Conservation (phyloP, 352 stramenopile genomes). For the Globisporangium splendens region DNA sequence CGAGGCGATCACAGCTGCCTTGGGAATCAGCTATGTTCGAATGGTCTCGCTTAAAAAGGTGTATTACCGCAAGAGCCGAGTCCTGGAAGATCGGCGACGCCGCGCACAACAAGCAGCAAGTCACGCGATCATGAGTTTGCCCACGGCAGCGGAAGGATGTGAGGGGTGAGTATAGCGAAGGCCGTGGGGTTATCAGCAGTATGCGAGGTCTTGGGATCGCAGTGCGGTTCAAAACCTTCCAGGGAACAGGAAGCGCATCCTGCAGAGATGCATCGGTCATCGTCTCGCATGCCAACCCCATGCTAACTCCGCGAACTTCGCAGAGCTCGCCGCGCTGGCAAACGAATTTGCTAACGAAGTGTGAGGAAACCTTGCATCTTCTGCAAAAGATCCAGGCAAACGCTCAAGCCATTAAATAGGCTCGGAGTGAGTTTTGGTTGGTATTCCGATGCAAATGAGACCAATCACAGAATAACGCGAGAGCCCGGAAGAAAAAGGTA, state of each 20-base stretch:
- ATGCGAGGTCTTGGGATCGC: conserved; percentile 2
- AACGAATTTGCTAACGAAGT: conserved; percentile 40
- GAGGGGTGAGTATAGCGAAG: neutral
- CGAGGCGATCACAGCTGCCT: conserved; percentile 61
- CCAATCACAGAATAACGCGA: no score
- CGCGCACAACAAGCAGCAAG: neutral
- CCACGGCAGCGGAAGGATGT: no score
- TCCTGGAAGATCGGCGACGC: conserved; percentile 18
- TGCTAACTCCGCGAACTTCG: neutral
- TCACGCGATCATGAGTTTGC: neutral
- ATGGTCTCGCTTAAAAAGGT: conserved; percentile 58
- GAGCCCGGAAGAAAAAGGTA: no score
- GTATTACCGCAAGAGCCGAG: conserved; percentile 28
- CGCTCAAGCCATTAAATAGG: neutral
- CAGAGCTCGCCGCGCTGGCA: conserved; percentile 26
- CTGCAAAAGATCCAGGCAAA: conserved; percentile 41
- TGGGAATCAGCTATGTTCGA: conserved; percentile 52
- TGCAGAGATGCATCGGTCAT: no score
- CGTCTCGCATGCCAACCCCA: no score
- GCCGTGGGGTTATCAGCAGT: conserved; percentile 2
- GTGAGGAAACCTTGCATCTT: conserved; percentile 34
- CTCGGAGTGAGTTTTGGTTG: neutral
- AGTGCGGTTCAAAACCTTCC: neutral
- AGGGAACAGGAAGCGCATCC: no score
- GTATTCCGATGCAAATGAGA: neutral